Evolutionary conservation across 345 rosid species (phyloP).

Genomic region (Populus euphratica): DNA sequence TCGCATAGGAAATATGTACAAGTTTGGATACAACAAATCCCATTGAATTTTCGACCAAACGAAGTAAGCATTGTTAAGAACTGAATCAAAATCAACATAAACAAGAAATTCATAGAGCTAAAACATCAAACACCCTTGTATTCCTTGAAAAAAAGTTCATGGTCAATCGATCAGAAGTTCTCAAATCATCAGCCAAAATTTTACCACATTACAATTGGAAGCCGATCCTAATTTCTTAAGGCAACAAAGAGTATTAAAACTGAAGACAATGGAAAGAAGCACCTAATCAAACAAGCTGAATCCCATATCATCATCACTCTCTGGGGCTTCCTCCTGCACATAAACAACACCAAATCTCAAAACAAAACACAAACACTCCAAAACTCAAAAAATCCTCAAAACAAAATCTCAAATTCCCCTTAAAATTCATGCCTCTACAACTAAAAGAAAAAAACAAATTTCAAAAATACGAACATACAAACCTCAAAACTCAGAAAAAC

Average conservation of each 20-base stretch:
- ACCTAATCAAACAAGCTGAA: constrained; percentile 28
- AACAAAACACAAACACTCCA: neutral
- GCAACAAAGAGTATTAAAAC: neutral
- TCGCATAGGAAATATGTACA: neutral
- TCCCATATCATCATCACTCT: constrained; percentile 34
- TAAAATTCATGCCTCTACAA: neutral
- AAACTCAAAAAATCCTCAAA: neutral
- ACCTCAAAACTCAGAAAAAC: neutral
- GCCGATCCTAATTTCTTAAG: neutral
- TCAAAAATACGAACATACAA: neutral
- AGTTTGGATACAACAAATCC: neutral
- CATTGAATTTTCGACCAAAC: neutral
- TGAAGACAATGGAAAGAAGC: neutral
- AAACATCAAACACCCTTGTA: neutral
- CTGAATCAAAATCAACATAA: neutral
- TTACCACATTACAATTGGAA: neutral
- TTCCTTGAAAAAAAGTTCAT: neutral
- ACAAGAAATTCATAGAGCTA: neutral
- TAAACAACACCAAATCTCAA: neutral
- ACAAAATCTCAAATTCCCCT: neutral
- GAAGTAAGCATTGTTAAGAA: neutral
- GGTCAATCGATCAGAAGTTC: neutral
- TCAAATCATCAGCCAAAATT: neutral
- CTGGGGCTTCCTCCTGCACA: constrained; percentile 25
- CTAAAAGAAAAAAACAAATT: too few species aligned